Evolutionary conservation across 192 early-diverging fungal species (phyloP).

Genomic region (Gamsiella multidivaricata): DNA sequence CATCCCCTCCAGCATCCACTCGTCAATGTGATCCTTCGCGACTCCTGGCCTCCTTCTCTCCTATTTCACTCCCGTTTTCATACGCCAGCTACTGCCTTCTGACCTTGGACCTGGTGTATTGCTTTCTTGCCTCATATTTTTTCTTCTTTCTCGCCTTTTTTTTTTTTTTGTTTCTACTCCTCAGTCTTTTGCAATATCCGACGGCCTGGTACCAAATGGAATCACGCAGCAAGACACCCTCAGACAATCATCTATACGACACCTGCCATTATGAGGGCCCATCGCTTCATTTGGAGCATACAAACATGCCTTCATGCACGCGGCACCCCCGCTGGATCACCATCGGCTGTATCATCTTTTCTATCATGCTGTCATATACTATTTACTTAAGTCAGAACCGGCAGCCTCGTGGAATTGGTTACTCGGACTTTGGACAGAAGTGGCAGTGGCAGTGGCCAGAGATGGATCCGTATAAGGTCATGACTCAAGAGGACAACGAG

Average conservation of each 20-base stretch:
- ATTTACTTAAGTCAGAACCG: slow-evolving; percentile 15
- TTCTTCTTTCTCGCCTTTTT: background rate
- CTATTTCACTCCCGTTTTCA: background rate
- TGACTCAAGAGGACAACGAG: slow-evolving; percentile 9
- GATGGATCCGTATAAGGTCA: slow-evolving; percentile 9
- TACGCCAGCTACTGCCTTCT: no score
- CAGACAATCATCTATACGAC: background rate
- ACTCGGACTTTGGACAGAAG: background rate
- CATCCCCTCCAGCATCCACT: no score
- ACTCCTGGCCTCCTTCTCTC: background rate
- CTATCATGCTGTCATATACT: slow-evolving; percentile 22
- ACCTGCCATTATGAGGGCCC: background rate
- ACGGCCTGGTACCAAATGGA: background rate
- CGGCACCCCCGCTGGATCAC: slow-evolving; percentile 26
- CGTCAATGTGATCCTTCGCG: background rate
- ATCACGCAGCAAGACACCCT: background rate
- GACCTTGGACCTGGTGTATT: background rate
- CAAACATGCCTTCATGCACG: slow-evolving; percentile 4
- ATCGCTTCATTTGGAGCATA: background rate
- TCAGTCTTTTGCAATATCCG: background rate
- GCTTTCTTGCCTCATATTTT: background rate
- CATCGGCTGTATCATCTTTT: slow-evolving; percentile 23
- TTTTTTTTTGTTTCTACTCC: background rate
- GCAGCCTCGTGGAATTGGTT: background rate
- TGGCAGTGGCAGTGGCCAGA: slow-evolving; percentile 20